Evolutionary conservation across 2,329 filamentous ascomycete genomes (phyloP), one percentile per base, ranked within the genome.

Genomic region (Fusarium annulatum): DNA sequence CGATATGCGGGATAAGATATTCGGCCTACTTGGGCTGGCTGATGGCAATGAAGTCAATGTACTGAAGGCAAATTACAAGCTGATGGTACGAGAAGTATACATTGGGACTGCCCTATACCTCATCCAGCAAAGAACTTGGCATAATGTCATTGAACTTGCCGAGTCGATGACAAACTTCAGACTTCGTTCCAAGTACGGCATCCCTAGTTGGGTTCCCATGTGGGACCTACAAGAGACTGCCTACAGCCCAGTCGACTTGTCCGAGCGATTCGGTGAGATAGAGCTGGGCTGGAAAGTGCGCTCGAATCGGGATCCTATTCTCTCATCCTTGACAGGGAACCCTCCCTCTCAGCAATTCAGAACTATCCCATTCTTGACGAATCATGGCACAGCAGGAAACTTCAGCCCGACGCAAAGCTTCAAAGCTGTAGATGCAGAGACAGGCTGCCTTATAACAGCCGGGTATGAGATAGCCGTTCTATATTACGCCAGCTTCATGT

Each of bases 31-130:
- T 33, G 70, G 68, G 19, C 36, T 72, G 9, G 41, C 68, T 10
- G 45, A 53, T n/a, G 46, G 48, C 12, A 26, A 59, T 21, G 55
- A 59, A 30, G n/a, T n/a, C 8, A 57, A 64, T 2, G 19, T 8
- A 9, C 34, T 72, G 14, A 57, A 39, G 21, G 68, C 59, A 12
- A 56, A 72, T 14, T 72, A 72, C n/a, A 59, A 64, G 16, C 39
- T 72, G 15, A 71, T 30, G 42, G 63, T 71, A n/a, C 55, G 69
- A 15, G 69, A 72, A 48, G 69, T 72, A 18, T 71, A 59, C 18
- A 72, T 72, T 33, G 69, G 69, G 23, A 59, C 64, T 39, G 68
- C 69, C 1, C 21, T 69, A 18, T 72, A 71, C 23, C 26, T 71
- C 18, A 48, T 72, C 14, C 63, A 57, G 30, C 33, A 57, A 9